A percentile compares a stretch with the other conserved stretches of the same genome.
Evolutionary conservation across 2,329 filamentous ascomycete species (phyloP).

Genomic region (Dactylellina drechsleri): DNA sequence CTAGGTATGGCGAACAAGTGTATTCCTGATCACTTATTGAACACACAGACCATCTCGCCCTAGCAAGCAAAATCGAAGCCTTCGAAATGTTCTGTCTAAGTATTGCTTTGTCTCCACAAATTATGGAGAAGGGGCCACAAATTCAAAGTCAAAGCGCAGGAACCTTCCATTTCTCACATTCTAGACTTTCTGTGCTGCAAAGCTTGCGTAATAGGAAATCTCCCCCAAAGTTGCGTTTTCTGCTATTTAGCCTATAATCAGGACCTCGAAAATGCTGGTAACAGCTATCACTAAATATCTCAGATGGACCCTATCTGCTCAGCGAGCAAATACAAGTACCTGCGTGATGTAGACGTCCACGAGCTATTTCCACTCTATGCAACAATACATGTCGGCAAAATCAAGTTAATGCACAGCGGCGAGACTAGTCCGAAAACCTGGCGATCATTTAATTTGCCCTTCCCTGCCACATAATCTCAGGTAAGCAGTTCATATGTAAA

Average conservation of each 20-base stretch:
- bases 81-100: slow-evolving; percentile 24
- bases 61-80: slow-evolving; percentile 8
- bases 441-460: slow-evolving; percentile 5
- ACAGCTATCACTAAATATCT: neutral
- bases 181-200: slow-evolving; percentile 25
- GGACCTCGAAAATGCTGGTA: neutral
- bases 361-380: slow-evolving; percentile 34
- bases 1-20: neutral
- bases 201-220: slow-evolving; percentile 47
- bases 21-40: slow-evolving; percentile 21
- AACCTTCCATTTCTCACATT: slow-evolving; percentile 26
- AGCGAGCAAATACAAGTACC: slow-evolving; percentile 23
- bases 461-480: slow-evolving; percentile 28
- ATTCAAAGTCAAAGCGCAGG: slow-evolving; percentile 47
- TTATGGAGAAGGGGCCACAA: neutral
- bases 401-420: slow-evolving; percentile 10
- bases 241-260: slow-evolving; percentile 48
- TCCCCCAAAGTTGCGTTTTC: slow-evolving; percentile 41
- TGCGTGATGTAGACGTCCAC: slow-evolving; percentile 41
- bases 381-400: slow-evolving; percentile 25
- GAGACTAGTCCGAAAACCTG: slow-evolving; percentile 22
- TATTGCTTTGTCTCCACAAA: neutral
- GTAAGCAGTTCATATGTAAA: neutral
- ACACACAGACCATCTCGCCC: slow-evolving; percentile 43
- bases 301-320: neutral